Base-by-base conservation (phyloP, 495 filamentous ascomycete species). In the Haplographium delicatum region DNA sequence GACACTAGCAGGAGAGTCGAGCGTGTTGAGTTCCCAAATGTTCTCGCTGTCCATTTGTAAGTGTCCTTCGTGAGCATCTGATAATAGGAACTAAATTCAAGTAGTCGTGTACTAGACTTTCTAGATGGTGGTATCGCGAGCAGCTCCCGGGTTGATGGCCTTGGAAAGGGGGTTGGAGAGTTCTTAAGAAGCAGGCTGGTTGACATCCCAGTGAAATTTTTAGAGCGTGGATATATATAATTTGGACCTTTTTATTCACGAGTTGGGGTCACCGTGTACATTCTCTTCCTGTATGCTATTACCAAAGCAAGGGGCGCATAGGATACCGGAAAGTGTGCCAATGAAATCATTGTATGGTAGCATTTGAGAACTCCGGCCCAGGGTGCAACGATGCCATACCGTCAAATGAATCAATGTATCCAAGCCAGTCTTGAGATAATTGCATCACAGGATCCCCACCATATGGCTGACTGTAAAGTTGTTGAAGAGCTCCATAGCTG, bases 131-230 rank as follows among this genome's bases (percentile, higher is more conserved):
- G 78, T 2, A 73, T 78, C 1, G 68, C 64, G 6, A 69, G 68
- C 31, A 72, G 68, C 0, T 68, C 66, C 9, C 70, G 66, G 1
- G 65, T 73, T 24, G 76, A 81, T 47, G 68, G 72, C 31, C 56
- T 82, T 47, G 76, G 75, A 0, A 81, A 82, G 62, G 76, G 77
- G 42, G 69, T 77, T 23, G 75, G 70, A 20, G 76, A 82, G 61
- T 80, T 62, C 51, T 40, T 81, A 42, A 63, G 76, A 22, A 65
- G 66, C 23, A 61, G 63, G 28, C 60, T 68, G 49, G 76, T 80
- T 24, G 72, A 75, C 57, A 55, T 82, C 4, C 78, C 78, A 6
- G 28, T 15, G 34, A 60, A 52, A 44, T 70, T 70, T 49, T 44
- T 66, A 19, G 27, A 9, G 3, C 40, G 40, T 10, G 40, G 40